Evolutionary conservation across 495 filamentous ascomycete genomes (phyloP).

Genomic region (Hypoxylon trugodes): DNA sequence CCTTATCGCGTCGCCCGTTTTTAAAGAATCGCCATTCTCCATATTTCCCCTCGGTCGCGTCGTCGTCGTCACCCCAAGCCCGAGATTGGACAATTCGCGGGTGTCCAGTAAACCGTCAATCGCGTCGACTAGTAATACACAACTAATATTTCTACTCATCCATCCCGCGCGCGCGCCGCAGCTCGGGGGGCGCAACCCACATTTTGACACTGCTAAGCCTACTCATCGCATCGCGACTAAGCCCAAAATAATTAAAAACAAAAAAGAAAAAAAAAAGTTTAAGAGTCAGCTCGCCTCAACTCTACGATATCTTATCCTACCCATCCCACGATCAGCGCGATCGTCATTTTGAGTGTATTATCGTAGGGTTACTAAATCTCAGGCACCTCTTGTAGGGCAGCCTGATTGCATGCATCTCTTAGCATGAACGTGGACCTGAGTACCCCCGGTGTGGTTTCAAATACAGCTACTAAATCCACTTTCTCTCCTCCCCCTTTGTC

Average conservation of each 20-base stretch:
- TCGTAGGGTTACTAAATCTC: slow-evolving; percentile 27
- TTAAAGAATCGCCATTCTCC: slow-evolving; percentile 43
- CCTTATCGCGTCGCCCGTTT: slow-evolving; percentile 34
- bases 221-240: slow-evolving; percentile 23
- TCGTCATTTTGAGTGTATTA: slow-evolving; percentile 44
- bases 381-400: slow-evolving; percentile 37
- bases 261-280: slow-evolving; percentile 5
- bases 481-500: slow-evolving; percentile 44
- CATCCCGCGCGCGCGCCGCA: slow-evolving; percentile 22
- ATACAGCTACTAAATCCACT: slow-evolving; percentile 42
- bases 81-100: slow-evolving; percentile 41
- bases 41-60: slow-evolving; percentile 51
- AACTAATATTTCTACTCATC: slow-evolving; percentile 22
- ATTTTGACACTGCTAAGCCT: slow-evolving; percentile 10
- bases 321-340: slow-evolving; percentile 55
- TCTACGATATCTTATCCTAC: slow-evolving; percentile 38
- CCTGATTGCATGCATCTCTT: slow-evolving; percentile 52
- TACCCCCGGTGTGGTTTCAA: slow-evolving; percentile 44
- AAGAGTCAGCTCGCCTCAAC: slow-evolving; percentile 25
- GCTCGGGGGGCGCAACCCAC: slow-evolving; percentile 16
- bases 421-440: slow-evolving; percentile 56
- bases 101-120: slow-evolving; percentile 27
- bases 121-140: slow-evolving; percentile 39
- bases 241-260: slow-evolving; percentile 14
- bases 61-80: slow-evolving; percentile 52